phyloP scores from a whole-genome alignment of 2,329 filamentous ascomycete species.

The Huntiella savannae region DNA sequence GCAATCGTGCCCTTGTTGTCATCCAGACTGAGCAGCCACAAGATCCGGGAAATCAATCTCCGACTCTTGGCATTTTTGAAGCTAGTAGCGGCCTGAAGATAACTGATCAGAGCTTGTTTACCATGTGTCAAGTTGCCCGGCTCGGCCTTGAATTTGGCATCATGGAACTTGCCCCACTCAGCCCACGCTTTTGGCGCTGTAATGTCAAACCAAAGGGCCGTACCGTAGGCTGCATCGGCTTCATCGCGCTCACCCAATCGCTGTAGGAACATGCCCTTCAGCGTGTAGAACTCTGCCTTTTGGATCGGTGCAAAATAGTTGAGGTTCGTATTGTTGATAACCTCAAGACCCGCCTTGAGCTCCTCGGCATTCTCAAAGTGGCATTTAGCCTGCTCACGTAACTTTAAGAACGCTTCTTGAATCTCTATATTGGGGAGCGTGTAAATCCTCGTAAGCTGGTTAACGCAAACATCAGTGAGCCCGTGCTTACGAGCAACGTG shows the following conservation, averaged over 20 bases:
- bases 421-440: constrained; percentile 98
- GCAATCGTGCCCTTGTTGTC: constrained; percentile 70
- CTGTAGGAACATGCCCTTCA: constrained; percentile 98
- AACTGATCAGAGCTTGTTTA: constrained; percentile 84
- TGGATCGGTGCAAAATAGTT: constrained; percentile 94
- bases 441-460: constrained; percentile 91
- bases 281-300: constrained; percentile 96
- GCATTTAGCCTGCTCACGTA: constrained; percentile 96
- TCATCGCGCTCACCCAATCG: constrained; percentile 82
- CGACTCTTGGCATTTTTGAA: constrained; percentile 96
- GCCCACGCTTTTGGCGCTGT: constrained; percentile 94
- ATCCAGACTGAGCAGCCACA: constrained; percentile 91
- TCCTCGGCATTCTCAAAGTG: constrained; percentile 94
- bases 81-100: constrained; percentile 83
- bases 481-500: constrained; percentile 95
- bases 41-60: constrained; percentile 77
- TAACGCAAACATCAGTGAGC: constrained; percentile 92
- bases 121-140: constrained; percentile 65
- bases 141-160: constrained; percentile 86
- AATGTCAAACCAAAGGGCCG: constrained; percentile 88
- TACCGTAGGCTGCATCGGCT: constrained; percentile 84
- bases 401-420: constrained; percentile 92
- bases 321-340: constrained; percentile 98
- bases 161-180: constrained; percentile 97
- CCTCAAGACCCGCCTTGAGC: constrained; percentile 78